Evolutionary conservation across 75 land plant genomes (phyloP), one percentile per base, ranked within the genome.

Genomic region (Pinus taeda): DNA sequence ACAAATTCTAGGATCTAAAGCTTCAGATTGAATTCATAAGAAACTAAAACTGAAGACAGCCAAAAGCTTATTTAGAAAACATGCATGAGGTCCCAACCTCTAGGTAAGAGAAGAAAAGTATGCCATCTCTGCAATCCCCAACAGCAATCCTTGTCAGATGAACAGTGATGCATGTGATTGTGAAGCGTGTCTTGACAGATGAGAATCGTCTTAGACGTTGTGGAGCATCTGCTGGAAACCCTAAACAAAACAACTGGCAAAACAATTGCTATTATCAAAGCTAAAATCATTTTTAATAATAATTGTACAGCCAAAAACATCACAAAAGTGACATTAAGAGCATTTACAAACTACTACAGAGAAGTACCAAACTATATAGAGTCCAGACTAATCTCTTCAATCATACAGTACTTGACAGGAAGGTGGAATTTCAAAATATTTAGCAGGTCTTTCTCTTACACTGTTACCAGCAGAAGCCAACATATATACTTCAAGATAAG

Each of bases 41-140:
- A 74, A 15, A 74, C 29, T 29, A n/a, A 29, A 74, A 74, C 75
- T 29, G 3, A 58, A 58, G 21, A 8, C 55, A 49, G 20, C 6
- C 18, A 15, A 24, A 21, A 12, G 9, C 2, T 12, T 9, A 21
- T 74, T 26, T 29, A 11, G 62, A 33, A 61, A 57, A 5, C n/a
- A 55, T 74, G 8, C 64, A 29, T 7, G 15, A 45, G 55, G 13
- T 24, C n/a, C 75, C 37, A 63, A 94, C 98, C 95, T 94, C 98
- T 78, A 83, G 85, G 75, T 92, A 97, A 12, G 92, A 86, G 74
- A 83, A 96, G 67, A 94, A 86, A 55, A 94, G 85, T 45, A 97
- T 77, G 3, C 99, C 99, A 90, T 97, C 99, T 30, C 98, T 93
- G 80, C 98, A 92, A 85, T 97, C 99, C 56, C 95, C 98, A 66